Evolutionary conservation across 345 rosid genomes (phyloP).

Genomic region (Moricandia arvensis): DNA sequence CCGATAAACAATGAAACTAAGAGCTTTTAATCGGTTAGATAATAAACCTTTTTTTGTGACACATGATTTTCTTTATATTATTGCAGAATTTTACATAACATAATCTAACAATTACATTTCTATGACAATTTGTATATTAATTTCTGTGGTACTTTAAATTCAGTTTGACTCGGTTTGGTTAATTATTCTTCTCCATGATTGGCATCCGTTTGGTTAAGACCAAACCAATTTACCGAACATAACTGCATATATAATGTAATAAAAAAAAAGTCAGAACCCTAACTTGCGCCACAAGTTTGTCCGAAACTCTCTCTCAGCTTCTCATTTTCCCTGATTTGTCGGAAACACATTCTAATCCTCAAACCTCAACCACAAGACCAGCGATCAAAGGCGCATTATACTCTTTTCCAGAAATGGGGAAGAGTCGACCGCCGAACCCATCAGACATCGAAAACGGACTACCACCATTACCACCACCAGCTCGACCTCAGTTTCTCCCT

Average conservation of each 20-base stretch:
- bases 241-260: conserved; percentile 24
- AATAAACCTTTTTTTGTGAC: neutral
- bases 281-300: conserved; percentile 34
- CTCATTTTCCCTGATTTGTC: conserved; percentile 6
- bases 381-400: neutral
- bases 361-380: conserved; percentile 23
- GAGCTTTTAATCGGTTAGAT: neutral
- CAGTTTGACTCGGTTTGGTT: conserved; percentile 3
- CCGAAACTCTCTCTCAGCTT: conserved; percentile 36
- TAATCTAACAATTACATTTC: neutral
- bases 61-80: neutral
- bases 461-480: conserved; percentile 30
- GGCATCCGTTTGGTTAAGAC: conserved; percentile 17
- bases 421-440: conserved; percentile 39
- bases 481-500: conserved; percentile 44
- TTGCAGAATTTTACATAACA: neutral
- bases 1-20: neutral
- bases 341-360: conserved; percentile 9
- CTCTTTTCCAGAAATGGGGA: conserved; percentile 41
- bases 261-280: neutral
- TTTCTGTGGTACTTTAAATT: neutral
- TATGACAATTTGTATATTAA: neutral
- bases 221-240: conserved; percentile 29
- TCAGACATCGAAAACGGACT: conserved; percentile 33
- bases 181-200: neutral